phyloP scores from a whole-genome alignment of 495 filamentous ascomycete species.

The Penicillium ochrochloron region DNA sequence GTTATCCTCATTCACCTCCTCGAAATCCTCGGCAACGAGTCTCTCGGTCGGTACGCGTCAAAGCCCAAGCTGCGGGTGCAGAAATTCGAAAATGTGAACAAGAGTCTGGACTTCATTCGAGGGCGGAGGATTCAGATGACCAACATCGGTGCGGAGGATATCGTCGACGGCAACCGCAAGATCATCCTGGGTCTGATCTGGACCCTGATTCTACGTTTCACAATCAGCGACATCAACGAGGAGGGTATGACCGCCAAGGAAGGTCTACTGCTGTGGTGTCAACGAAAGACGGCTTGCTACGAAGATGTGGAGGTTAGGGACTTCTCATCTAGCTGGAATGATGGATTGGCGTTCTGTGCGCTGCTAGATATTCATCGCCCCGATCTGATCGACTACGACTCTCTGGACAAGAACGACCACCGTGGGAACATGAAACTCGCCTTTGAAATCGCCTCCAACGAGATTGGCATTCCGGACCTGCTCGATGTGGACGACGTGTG shows the following conservation, averaged over 20 bases:
- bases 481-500: conserved; percentile 98
- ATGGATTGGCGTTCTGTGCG: conserved; percentile 95
- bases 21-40: conserved; percentile 91
- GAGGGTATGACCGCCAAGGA: conserved; percentile 98
- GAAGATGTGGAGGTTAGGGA: conserved; percentile 93
- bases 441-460: conserved; percentile 92
- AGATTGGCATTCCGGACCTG: conserved; percentile 95
- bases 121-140: conserved; percentile 92
- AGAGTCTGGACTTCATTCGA: conserved; percentile 90
- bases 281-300: conserved; percentile 97
- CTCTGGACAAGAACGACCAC: conserved; percentile 91
- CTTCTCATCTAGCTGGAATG: conserved; percentile 95
- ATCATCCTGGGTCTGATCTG: conserved; percentile 97
- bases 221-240: conserved; percentile 97
- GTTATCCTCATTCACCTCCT: conserved; percentile 94
- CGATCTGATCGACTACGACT: conserved; percentile 94
- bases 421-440: conserved; percentile 96
- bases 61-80: conserved; percentile 96
- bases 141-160: conserved; percentile 97
- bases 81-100: conserved; percentile 98
- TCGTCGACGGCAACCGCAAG: conserved; percentile 97
- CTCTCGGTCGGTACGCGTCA: conserved; percentile 93
- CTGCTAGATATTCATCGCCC: conserved; percentile 96
- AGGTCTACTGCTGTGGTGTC: conserved; percentile 94
- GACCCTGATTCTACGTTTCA: conserved; percentile 96